Percentiles rank a stretch among this genome's conserved stretches.
These are phyloP conservation scores for Aureobasidium sp. DNA, from an alignment of 2,329 filamentous ascomycete genomes.

Conservation along the genomic window DNA sequence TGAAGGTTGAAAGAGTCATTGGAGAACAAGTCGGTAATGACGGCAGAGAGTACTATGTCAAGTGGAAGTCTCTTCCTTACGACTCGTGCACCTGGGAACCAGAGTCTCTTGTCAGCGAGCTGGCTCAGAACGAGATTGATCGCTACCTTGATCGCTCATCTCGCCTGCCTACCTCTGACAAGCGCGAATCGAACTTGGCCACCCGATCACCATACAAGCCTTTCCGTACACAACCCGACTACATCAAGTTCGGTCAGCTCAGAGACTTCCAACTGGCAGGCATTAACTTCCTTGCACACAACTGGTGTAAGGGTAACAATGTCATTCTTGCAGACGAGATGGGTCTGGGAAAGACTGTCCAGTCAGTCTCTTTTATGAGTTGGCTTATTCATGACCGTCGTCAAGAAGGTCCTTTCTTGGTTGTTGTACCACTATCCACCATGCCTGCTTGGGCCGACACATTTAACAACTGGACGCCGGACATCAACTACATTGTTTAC, in stretches of 20 bases:
- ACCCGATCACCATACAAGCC: constrained; percentile 63
- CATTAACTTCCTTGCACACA: constrained; percentile 89
- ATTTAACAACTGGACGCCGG: constrained; percentile 91
- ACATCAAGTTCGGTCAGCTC: constrained; percentile 75
- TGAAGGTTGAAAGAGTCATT: constrained; percentile 87
- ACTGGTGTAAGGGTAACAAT: constrained; percentile 90
- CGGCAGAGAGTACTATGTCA: constrained; percentile 75
- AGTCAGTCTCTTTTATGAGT: constrained; percentile 93
- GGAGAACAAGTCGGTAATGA: constrained; percentile 65
- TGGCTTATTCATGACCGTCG: constrained; percentile 85
- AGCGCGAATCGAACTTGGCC: constrained; percentile 62
- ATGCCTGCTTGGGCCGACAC: constrained; percentile 98
- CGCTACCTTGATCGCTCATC: constrained; percentile 77
- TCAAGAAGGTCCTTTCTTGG: constrained; percentile 91
- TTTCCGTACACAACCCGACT: constrained; percentile 75
- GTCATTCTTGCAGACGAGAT: constrained; percentile 98
- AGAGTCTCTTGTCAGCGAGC: constrained; percentile 62
- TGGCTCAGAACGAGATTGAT: constrained; percentile 84
- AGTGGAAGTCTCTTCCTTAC: constrained; percentile 81
- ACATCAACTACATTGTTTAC: constrained; percentile 95
- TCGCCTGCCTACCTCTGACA: constrained; percentile 71
- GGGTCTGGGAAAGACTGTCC: constrained; percentile 96
- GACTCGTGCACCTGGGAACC: constrained; percentile 92
- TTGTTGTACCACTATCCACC: constrained; percentile 93
- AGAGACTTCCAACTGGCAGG: constrained; percentile 90